Evolutionary conservation across 495 filamentous ascomycete species (phyloP).

Genomic region (Penicillium malachiteum): DNA sequence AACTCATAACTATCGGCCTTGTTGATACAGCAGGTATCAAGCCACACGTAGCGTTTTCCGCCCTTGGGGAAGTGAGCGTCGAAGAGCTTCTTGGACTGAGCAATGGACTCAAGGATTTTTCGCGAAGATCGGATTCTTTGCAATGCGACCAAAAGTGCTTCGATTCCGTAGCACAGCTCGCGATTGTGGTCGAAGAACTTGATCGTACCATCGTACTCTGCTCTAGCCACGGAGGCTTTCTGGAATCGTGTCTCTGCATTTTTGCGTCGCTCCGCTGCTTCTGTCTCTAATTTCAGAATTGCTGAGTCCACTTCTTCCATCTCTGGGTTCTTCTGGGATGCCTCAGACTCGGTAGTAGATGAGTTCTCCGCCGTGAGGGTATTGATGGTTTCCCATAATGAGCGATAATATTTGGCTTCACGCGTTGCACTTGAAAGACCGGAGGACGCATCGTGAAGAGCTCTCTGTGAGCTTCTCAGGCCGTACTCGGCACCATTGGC

Average conservation of each 20-base stretch:
- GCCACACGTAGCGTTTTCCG: conserved; percentile 46
- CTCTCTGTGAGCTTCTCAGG: not conserved
- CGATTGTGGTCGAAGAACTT: conserved; percentile 11
- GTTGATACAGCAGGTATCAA: conserved; percentile 51
- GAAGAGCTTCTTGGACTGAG: conserved; percentile 28
- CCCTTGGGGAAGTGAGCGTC: conserved; percentile 30
- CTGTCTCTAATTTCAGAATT: not conserved
- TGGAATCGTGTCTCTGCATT: not conserved
- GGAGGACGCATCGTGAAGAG: conserved; percentile 1
- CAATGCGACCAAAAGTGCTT: conserved; percentile 32
- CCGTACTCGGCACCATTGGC: conserved; percentile 1
- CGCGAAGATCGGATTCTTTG: conserved; percentile 39
- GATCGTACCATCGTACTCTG: not conserved
- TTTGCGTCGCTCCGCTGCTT: not conserved
- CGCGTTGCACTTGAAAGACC: not conserved
- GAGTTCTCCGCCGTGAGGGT: not conserved
- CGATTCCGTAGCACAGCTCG: conserved; percentile 30
- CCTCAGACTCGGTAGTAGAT: not conserved
- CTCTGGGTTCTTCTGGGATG: not conserved
- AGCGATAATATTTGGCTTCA: conserved; percentile 1
- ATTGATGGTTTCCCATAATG: not conserved
- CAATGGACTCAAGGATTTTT: conserved; percentile 29
- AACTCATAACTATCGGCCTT: conserved; percentile 40
- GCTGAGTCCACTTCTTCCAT: not conserved
- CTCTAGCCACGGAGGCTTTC: not conserved